Conservation (phyloP, 495 filamentous ascomycete genomes). For the Glonium stellatum region DNA sequence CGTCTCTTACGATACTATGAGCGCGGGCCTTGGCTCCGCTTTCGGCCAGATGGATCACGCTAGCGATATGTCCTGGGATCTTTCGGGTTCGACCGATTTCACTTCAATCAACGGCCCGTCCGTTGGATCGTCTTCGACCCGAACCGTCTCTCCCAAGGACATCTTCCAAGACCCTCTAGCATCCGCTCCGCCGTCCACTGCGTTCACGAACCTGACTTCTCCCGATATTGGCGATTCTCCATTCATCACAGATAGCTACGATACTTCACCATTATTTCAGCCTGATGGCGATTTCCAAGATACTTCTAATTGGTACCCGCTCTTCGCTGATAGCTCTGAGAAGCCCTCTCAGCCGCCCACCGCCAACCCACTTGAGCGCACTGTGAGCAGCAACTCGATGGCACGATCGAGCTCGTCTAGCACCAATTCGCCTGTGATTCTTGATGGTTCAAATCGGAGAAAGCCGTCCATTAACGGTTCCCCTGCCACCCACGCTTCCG, state of each 20-base stretch:
- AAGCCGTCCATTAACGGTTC: constrained; percentile 36
- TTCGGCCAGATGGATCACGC: background rate
- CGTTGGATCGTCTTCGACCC: constrained; percentile 15
- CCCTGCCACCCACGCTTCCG: constrained; percentile 51
- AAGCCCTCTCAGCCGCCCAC: constrained; percentile 9
- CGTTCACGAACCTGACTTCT: constrained; percentile 80
- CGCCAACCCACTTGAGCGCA: constrained; percentile 19
- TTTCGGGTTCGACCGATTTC: constrained; percentile 24
- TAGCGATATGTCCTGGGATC: constrained; percentile 16
- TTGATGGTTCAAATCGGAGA: constrained; percentile 39
- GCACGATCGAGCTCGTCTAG: constrained; percentile 28
- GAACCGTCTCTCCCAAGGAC: constrained; percentile 80
- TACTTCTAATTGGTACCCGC: constrained; percentile 52
- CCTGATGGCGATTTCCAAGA: constrained; percentile 35
- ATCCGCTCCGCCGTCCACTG: constrained; percentile 75
- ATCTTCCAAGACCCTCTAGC: constrained; percentile 60
- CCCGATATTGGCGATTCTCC: constrained; percentile 53
- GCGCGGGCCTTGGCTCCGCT: constrained; percentile 20
- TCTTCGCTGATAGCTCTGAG: constrained; percentile 54
- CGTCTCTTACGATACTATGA: constrained; percentile 25
- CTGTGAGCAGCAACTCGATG: constrained; percentile 34
- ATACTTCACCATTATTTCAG: constrained; percentile 67
- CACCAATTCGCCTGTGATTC: constrained; percentile 22
- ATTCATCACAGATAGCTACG: constrained; percentile 61
- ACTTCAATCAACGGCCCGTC: constrained; percentile 32